Evolutionary conservation across 352 stramenopile genomes (phyloP), one percentile per base, ranked within the genome.

Genomic region (Globisporangium spinosum): DNA sequence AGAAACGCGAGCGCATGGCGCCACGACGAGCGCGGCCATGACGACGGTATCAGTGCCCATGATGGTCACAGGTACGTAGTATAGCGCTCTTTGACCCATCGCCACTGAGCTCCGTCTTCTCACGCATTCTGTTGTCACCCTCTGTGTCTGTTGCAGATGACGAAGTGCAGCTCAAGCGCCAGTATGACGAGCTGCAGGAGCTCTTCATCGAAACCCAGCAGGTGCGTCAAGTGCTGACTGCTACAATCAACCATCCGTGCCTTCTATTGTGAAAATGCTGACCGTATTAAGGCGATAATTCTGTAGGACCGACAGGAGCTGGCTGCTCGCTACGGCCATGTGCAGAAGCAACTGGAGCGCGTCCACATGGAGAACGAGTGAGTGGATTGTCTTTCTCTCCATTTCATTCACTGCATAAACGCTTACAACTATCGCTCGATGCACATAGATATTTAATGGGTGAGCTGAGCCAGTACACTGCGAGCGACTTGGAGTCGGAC

Each of bases 401-500:
- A 45, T 45, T 45, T 45, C 12, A 7, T 29, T 60, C 6, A 0
- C 12, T 64, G 53, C 20, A 3, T 55, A 38, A 58, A 22, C 22
- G 8, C 38, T 58, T 22, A 69, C 43, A 23, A 9, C 7, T 35
- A 6, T 2, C 32, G 15, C 8, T 34, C 25, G 12, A 12, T 22
- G 40, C 3, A 34, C 5, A 34, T 15, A 85, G 77, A 27, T 82
- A 79, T 63, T 69, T 86, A 43, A 64, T 86, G 32, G 45, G 54
- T 32, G 70, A 86, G 43, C 64, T 86, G 63, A 73, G 64, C 27
- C 69, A 74, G 59, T 86, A 80, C 59, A 53, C 69, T 40, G 56
- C 64, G 58, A 83, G 76, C 47, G 78, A 86, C 64, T 77, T 86
- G 54, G 78, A 83, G 58, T 82, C 78, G 38, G 78, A 83, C 40